phyloP scores from a whole-genome alignment of 129 eudicot species.

The Artemisia annua region DNA sequence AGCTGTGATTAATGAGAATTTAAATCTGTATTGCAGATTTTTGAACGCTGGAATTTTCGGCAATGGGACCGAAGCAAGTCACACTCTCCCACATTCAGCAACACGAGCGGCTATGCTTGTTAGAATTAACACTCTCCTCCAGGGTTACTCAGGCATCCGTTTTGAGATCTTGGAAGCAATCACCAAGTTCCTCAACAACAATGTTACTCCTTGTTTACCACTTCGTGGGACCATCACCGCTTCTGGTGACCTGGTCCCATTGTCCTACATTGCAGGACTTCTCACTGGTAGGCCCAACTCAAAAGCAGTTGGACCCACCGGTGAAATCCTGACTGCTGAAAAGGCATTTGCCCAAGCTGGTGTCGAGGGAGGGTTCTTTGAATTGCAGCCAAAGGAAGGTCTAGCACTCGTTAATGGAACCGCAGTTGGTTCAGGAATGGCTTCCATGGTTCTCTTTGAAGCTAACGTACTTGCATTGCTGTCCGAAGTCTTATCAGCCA shows the following conservation, averaged over 20 bases:
- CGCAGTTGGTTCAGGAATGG: constrained; percentile 3
- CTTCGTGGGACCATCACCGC: constrained; percentile 11
- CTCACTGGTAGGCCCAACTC: constrained; percentile 16
- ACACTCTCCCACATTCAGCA: constrained; percentile 14
- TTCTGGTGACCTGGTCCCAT: background rate
- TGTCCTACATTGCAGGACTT: constrained; percentile 9
- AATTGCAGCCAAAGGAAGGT: constrained; percentile 11
- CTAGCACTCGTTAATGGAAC: constrained; percentile 6
- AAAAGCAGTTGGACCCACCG: background rate
- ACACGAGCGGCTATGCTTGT: constrained; percentile 7
- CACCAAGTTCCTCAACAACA: constrained; percentile 11
- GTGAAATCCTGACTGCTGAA: background rate
- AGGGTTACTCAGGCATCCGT: constrained; percentile 16
- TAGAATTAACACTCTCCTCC: constrained; percentile 17
- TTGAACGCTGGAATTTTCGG: constrained; percentile 9
- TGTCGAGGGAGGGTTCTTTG: constrained; percentile 9
- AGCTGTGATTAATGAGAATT: too few relatives aligned
- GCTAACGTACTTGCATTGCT: constrained; percentile 7
- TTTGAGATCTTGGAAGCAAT: constrained; percentile 19
- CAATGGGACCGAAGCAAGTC: constrained; percentile 1
- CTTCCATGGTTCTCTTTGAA: constrained; percentile 9
- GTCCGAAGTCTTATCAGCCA: background rate
- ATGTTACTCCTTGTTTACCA: constrained; percentile 17
- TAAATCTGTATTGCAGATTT: background rate
- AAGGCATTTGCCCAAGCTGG: constrained; percentile 6